These are phyloP conservation scores for Botrytis fragariae DNA, from an alignment of 2,329 filamentous ascomycete species.

Conservation along the genomic window DNA sequence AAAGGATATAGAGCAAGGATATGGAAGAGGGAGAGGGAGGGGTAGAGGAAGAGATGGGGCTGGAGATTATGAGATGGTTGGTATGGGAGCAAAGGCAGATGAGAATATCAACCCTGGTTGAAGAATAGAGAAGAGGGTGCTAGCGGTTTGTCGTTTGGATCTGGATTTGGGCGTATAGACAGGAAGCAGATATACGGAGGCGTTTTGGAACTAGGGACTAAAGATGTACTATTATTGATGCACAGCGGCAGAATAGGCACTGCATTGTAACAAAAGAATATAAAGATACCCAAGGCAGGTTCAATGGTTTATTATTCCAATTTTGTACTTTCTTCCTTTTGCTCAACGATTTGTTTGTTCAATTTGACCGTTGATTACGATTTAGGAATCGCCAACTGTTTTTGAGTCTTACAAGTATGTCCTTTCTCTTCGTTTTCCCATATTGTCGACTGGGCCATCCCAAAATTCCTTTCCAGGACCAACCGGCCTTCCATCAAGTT, in stretches of 20 bases:
- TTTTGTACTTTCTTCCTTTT: slow-evolving; percentile 5
- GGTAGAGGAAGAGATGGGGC: slow-evolving; percentile 54
- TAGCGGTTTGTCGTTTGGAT: slow-evolving; percentile 9
- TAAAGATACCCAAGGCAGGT: slow-evolving; percentile 24
- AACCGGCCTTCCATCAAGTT: slow-evolving; percentile 34
- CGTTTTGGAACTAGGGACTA: slow-evolving; percentile 4
- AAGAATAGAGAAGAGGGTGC: slow-evolving; percentile 9
- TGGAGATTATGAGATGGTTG: slow-evolving; percentile 65
- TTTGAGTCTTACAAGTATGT: slow-evolving; percentile 31
- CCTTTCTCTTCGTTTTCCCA: slow-evolving; percentile 29
- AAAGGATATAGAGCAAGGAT: slow-evolving; percentile 35
- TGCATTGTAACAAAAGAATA: slow-evolving; percentile 28
- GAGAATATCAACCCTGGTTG: slow-evolving; percentile 26
- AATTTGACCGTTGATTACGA: slow-evolving; percentile 5
- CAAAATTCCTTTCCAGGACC: slow-evolving; percentile 31
- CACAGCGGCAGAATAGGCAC: slow-evolving; percentile 1
- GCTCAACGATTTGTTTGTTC: not conserved
- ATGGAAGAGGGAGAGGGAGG: slow-evolving; percentile 49
- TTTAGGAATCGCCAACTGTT: not conserved
- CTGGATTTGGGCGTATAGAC: slow-evolving; percentile 24
- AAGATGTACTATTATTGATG: slow-evolving; percentile 12
- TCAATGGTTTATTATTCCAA: slow-evolving; percentile 25
- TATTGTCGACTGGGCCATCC: slow-evolving; percentile 21
- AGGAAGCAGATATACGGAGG: slow-evolving; percentile 18
- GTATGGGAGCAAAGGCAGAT: slow-evolving; percentile 45